Base-by-base conservation (phyloP, 495 filamentous ascomycete genomes). In the Poronia punctata region DNA sequence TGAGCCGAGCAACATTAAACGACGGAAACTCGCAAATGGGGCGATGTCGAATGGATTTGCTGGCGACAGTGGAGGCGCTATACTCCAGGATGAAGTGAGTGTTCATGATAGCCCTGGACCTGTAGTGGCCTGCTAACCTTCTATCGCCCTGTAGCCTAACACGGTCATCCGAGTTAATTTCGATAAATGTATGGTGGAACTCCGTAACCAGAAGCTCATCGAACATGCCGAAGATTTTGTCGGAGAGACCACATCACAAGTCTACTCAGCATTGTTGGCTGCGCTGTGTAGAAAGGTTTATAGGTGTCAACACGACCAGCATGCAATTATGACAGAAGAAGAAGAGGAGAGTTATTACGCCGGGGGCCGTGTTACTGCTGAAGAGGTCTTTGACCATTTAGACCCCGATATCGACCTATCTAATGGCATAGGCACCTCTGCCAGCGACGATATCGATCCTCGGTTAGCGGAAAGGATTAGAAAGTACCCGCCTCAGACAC, bases 101-200 rank as follows among this genome's bases (percentile, higher is more conserved):
- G 27, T 17, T 7, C 2, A 26, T 19, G 22, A n/a, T 20, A 38
- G 12, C 10, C 3, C 7, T 15, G 24, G 29, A 7, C 24, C 30
- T 33, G 4, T 20, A 16, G n/a, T 12, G 26, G 12, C 10, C 11
- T 53, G 10, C 65, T 67, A 44, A 65, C 46, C 5, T 17, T 28
- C 44, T 24, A n/a, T n/a, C n/a, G n/a, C 8, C 4, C 11, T 35
- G 14, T 36, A 74, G 69, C 59, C 57, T 4, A 54, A 81, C 37
- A 60, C 86, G 36, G 74, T 86, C 15, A 66, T 97, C 31, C 79
- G 84, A 20, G 70, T 96, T 17, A 95, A 95, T 58, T 82, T 87
- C 54, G 83, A 86, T 24, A 95, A 89, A 54, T 81, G 86, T 30
- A 70, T 78, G 4, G 84, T 97, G 10, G 71, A 83, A 12, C 72